phyloP scores from a whole-genome alignment of 2,329 filamentous ascomycete species.

The Xylaria sp. region DNA sequence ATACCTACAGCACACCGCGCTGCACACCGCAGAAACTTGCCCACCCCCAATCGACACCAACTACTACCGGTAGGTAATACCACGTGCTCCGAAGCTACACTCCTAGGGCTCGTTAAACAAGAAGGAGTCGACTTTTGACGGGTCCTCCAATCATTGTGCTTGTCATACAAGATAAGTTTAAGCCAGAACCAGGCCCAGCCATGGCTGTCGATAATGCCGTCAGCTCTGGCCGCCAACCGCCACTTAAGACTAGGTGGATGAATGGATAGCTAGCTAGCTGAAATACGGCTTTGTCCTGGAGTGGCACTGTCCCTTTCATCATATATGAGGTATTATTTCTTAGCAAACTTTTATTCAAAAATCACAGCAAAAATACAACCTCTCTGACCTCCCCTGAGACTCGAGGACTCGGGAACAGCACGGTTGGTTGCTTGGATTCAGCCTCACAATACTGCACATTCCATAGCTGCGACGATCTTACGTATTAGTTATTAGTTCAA shows the following conservation, averaged over 20 bases:
- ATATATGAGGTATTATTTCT: slow-evolving; percentile 26
- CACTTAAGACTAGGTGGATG: slow-evolving; percentile 1
- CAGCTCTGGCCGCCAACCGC: slow-evolving; percentile 4
- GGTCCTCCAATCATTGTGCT: slow-evolving; percentile 23
- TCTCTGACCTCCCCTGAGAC: neutral
- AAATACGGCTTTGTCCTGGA: neutral
- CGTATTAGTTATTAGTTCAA: slow-evolving; percentile 20
- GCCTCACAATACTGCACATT: slow-evolving; percentile 14
- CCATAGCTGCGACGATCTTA: slow-evolving; percentile 13
- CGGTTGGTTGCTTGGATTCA: slow-evolving; percentile 1
- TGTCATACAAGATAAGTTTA: slow-evolving; percentile 16
- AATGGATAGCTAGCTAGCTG: neutral
- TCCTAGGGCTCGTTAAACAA: slow-evolving; percentile 5
- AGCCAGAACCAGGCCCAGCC: neutral
- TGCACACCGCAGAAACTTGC: slow-evolving; percentile 13
- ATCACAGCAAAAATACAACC: neutral
- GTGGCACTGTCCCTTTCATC: neutral
- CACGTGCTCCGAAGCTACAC: slow-evolving; percentile 22
- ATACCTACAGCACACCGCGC: neutral
- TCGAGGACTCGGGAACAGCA: neutral
- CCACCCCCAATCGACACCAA: slow-evolving; percentile 5
- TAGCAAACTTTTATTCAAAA: slow-evolving; percentile 27
- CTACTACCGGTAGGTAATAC: slow-evolving; percentile 1
- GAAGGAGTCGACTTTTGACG: neutral
- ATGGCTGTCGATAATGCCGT: slow-evolving; percentile 6